Evolutionary conservation across 495 filamentous ascomycete genomes (phyloP), one percentile per base, ranked within the genome.

Genomic region (Amniculicola lignicola): DNA sequence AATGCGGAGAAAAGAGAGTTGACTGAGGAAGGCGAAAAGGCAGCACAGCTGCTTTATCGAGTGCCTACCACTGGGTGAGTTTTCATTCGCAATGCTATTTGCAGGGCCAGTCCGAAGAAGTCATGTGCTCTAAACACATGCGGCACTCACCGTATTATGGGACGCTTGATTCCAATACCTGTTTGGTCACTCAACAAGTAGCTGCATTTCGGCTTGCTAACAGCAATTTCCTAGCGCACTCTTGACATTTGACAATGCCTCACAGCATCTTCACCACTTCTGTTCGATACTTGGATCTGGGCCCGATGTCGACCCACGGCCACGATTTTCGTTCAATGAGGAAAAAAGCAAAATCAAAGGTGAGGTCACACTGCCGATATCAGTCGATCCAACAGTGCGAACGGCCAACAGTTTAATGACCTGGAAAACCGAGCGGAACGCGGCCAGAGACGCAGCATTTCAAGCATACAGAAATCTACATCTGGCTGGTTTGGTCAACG

Each of bases 391-490:
- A 0, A 62, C 78, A 2, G 71, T 89, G n/a, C 82, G 90, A 7
- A 67, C 64, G 23, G 70, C 77, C 1, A 58, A 70, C 25, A 82
- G 88, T 33, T 65, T 63, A 4, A 54, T 58, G 3, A 54, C 66
- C 40, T 96, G 90, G 89, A 66, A 55, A 4, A 86, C 85, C 1
- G 89, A 96, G 66, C 81, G 77, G 33, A 83, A 77, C 44, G 92
- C 93, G 4, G 82, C 75, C 57, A 87, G 85, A 57, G 93, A 96
- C 64, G 85, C 88, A 2, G 88, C 90, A 0, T 93, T 95, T 47
- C 79, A 89, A 62, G 88, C 90, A 11, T 95, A 92, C 64, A 69
- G 77, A 22, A 77, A 76, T 2, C 75, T 98, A 0, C 82, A 90
- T 63, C 53, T 80, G 28, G 83, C 79, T 35, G 84, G 85, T 0